phyloP scores from a whole-genome alignment of 2,329 filamentous ascomycete species.

The Magnaporthales sp. region DNA sequence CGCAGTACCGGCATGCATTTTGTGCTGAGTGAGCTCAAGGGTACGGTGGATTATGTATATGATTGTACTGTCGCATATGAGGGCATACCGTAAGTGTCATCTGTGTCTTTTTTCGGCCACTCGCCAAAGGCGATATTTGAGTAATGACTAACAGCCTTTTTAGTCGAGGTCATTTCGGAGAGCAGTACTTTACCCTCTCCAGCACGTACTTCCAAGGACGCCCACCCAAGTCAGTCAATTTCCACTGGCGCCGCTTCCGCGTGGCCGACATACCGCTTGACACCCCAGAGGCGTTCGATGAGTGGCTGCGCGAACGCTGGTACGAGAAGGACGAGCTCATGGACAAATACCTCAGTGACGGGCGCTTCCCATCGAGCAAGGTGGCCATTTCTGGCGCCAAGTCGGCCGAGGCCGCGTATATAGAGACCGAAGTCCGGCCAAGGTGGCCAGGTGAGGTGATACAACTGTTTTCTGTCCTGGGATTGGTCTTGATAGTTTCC shows the following conservation, averaged over 20 bases:
- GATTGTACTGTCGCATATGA: slow-evolving; percentile 96
- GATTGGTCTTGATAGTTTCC: slow-evolving; percentile 9
- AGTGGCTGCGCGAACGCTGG: slow-evolving; percentile 83
- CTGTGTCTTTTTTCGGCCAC: background rate
- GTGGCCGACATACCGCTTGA: slow-evolving; percentile 74
- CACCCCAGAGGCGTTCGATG: slow-evolving; percentile 64
- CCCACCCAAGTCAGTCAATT: slow-evolving; percentile 89
- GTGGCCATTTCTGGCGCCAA: slow-evolving; percentile 22
- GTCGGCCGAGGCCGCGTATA: slow-evolving; percentile 22
- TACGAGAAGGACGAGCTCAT: slow-evolving; percentile 85
- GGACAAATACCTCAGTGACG: slow-evolving; percentile 70
- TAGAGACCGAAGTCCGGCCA: slow-evolving; percentile 52
- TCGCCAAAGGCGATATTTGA: background rate
- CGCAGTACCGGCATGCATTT: slow-evolving; percentile 75
- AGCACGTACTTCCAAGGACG: slow-evolving; percentile 85
- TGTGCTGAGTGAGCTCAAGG: slow-evolving; percentile 66
- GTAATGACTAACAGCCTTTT: background rate
- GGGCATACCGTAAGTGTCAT: slow-evolving; percentile 68
- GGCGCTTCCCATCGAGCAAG: slow-evolving; percentile 67
- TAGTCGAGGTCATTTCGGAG: slow-evolving; percentile 75
- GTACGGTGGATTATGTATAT: slow-evolving; percentile 73
- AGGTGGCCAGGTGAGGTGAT: slow-evolving; percentile 45
- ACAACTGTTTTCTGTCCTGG: slow-evolving; percentile 43
- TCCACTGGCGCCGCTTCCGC: slow-evolving; percentile 87
- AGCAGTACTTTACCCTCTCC: slow-evolving; percentile 78